phyloP scores from a whole-genome alignment of 1,284 basidiomycete genomes.

The Cutaneotrichosporon cavernicola region DNA sequence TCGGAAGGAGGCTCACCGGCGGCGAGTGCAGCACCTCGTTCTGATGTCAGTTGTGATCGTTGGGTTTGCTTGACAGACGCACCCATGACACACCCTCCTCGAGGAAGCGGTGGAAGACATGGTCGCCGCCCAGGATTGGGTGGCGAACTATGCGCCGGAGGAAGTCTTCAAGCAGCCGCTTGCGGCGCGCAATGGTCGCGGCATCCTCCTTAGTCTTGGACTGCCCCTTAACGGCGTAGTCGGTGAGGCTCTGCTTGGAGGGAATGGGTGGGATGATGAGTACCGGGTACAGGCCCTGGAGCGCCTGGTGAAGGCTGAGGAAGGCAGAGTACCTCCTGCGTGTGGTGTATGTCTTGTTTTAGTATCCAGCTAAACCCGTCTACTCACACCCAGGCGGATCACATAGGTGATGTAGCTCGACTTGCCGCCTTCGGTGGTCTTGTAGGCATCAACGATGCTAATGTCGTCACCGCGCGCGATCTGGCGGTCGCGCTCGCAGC shows the following conservation, averaged over 20 bases:
- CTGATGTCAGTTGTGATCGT: slow-evolving; percentile 53
- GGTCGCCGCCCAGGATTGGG: slow-evolving; percentile 88
- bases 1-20: slow-evolving; percentile 83
- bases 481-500: slow-evolving; percentile 50
- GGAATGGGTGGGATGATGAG: slow-evolving; percentile 97
- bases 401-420: slow-evolving; percentile 94
- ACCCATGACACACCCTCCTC: slow-evolving; percentile 97
- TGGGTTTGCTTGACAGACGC: slow-evolving; percentile 30
- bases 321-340: slow-evolving; percentile 96
- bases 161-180: slow-evolving; percentile 93
- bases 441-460: slow-evolving; percentile 83
- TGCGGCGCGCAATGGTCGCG: slow-evolving; percentile 83
- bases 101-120: slow-evolving; percentile 91
- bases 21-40: slow-evolving; percentile 87
- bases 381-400: slow-evolving; percentile 80
- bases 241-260: slow-evolving; percentile 90
- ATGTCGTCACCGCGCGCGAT: slow-evolving; percentile 49
- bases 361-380: neutral
- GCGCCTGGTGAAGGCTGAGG: slow-evolving; percentile 80
- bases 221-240: slow-evolving; percentile 92
- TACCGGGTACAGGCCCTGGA: slow-evolving; percentile 89
- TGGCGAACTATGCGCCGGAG: slow-evolving; percentile 84
- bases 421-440: slow-evolving; percentile 81
- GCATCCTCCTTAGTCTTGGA: slow-evolving; percentile 95
- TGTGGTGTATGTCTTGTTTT: slow-evolving; percentile 69